Conservation (phyloP, 164 flowering plant genomes). For the Chimonanthus salicifolius region DNA sequence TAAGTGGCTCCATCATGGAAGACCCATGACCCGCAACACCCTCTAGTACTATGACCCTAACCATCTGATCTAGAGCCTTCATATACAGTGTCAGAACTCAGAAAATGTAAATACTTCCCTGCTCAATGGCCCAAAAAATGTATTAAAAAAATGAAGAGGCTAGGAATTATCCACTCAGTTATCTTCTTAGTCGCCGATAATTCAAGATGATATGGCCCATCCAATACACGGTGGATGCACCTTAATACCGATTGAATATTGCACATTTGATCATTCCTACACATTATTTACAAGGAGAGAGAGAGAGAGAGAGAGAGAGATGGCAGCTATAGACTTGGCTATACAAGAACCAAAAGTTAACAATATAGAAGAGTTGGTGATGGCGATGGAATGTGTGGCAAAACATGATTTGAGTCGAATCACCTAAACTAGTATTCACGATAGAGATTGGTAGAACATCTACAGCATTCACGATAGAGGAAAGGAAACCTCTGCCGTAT, state of each 20-base stretch:
- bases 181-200: too few relatives aligned
- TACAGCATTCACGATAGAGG: background rate
- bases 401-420: background rate
- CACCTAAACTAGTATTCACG: background rate
- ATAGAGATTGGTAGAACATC: background rate
- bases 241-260: background rate
- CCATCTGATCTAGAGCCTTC: too few relatives aligned
- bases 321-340: background rate
- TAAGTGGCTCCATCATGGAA: too few relatives aligned
- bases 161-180: too few relatives aligned
- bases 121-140: too few relatives aligned
- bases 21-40: too few relatives aligned
- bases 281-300: background rate
- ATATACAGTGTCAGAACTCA: too few relatives aligned
- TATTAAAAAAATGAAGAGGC: too few relatives aligned
- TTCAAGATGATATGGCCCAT: too few relatives aligned
- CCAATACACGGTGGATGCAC: background rate
- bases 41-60: too few relatives aligned
- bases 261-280: too few relatives aligned
- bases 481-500: conserved; percentile 4
- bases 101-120: too few relatives aligned
- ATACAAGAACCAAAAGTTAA: background rate
- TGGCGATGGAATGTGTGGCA: background rate
- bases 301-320: background rate
- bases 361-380: background rate